A percentile compares a stretch with the other conserved stretches of the same genome.
Conservation (phyloP, 179 eudicot species). For the Actinidia chinensis region DNA sequence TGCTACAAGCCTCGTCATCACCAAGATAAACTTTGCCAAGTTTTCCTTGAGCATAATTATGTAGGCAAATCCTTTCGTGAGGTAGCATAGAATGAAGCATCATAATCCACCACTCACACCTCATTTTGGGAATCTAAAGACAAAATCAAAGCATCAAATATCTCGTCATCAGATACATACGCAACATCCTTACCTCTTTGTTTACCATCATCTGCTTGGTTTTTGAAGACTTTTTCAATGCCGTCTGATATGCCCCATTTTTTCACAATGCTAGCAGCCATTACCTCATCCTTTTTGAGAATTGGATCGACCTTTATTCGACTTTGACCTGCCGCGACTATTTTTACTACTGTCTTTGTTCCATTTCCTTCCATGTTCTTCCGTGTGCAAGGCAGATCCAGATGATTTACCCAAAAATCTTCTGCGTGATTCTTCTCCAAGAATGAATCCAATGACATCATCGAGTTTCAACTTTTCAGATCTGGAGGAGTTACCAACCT, state of each 20-base stretch:
- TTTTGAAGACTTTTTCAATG: slow-evolving; percentile 10
- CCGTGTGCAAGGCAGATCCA: background rate
- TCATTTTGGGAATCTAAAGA: too few species aligned
- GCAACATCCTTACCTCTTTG: background rate
- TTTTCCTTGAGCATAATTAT: background rate
- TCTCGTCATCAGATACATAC: background rate
- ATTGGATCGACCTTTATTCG: background rate
- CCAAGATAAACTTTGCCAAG: background rate
- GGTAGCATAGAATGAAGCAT: background rate
- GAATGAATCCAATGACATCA: background rate
- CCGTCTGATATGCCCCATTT: background rate
- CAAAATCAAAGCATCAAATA: background rate
- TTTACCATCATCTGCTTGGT: background rate
- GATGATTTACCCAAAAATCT: background rate
- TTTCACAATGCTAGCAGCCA: background rate
- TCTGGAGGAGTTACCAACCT: background rate
- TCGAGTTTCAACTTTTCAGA: background rate
- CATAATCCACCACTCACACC: background rate
- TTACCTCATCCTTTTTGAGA: background rate
- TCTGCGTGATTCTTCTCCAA: background rate
- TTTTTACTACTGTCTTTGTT: background rate
- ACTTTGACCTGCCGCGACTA: background rate
- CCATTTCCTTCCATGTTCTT: background rate
- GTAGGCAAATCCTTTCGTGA: background rate
- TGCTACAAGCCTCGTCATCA: background rate